These are phyloP conservation scores for Corynespora cassiicola DNA, from an alignment of 2,329 filamentous ascomycete species.

Conservation along the genomic window DNA sequence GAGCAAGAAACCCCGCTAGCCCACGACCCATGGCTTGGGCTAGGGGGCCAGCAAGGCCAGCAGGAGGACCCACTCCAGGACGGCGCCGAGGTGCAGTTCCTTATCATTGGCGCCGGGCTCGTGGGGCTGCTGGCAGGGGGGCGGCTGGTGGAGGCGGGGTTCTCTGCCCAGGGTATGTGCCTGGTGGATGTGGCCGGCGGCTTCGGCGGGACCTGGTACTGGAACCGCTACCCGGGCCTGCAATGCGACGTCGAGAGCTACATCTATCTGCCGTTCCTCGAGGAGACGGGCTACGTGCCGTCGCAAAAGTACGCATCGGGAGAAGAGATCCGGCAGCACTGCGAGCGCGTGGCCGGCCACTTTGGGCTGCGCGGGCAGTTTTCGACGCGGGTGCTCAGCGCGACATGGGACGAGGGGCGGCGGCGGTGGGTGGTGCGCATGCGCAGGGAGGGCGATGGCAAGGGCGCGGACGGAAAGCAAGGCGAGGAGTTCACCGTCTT, in stretches of 20 bases:
- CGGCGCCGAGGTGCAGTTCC: too few relatives aligned
- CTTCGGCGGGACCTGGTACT: conserved; percentile 57
- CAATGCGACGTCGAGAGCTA: conserved; percentile 12
- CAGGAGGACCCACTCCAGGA: too few relatives aligned
- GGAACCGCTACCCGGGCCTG: conserved; percentile 35
- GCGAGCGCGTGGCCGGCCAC: conserved; percentile 36
- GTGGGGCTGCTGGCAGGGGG: conserved; percentile 49
- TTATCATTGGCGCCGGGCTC: conserved; percentile 51
- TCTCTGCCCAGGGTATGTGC: conserved; percentile 41
- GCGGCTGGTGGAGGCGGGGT: conserved; percentile 46
- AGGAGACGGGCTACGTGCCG: conserved; percentile 54
- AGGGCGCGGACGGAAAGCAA: conserved; percentile 1
- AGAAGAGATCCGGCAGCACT: conserved; percentile 52
- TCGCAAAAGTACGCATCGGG: conserved; percentile 52
- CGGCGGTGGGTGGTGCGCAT: conserved; percentile 17
- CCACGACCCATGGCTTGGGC: too few relatives aligned
- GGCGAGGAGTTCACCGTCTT: conserved; percentile 13
- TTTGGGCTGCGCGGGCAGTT: conserved; percentile 47
- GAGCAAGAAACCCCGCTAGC: too few relatives aligned
- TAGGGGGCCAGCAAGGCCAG: conserved; percentile 1
- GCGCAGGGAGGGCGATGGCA: conserved; percentile 23
- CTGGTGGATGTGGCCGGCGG: conserved; percentile 53
- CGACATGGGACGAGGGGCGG: conserved; percentile 23
- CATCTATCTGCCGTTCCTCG: conserved; percentile 12
- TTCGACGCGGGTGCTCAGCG: conserved; percentile 22